Evolutionary conservation across 1,139 yeast species (phyloP).

Genomic region (Kodamaea fungicola): DNA sequence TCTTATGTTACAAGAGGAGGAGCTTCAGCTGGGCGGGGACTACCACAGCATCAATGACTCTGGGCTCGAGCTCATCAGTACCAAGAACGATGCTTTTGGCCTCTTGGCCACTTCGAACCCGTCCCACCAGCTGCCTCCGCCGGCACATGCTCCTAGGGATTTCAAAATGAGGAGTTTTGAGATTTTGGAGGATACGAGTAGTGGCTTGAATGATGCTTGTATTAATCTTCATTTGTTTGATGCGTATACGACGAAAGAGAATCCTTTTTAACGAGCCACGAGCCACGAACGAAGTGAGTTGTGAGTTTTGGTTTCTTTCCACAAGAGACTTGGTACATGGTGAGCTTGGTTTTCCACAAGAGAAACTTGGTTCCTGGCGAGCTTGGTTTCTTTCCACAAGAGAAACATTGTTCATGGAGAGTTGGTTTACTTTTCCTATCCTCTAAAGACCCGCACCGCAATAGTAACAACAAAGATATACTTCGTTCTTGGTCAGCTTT

Average conservation of each 20-base stretch:
- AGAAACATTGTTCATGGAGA: too few relatives aligned
- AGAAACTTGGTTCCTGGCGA: too few relatives aligned
- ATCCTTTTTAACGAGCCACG: constrained; percentile 44
- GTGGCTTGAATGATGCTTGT: constrained; percentile 62
- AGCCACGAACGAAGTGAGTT: background rate
- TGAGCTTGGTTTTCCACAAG: too few relatives aligned
- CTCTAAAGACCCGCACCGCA: too few relatives aligned
- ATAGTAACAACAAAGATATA: too few relatives aligned
- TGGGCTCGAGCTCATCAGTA: constrained; percentile 21
- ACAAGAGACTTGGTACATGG: too few relatives aligned
- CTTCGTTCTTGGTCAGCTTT: too few relatives aligned
- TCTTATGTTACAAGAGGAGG: constrained; percentile 33
- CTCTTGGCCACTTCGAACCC: constrained; percentile 10
- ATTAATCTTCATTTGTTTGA: constrained; percentile 73
- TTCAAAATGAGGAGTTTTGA: constrained; percentile 52
- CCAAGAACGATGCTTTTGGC: constrained; percentile 18
- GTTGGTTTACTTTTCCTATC: too few relatives aligned
- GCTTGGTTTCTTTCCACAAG: too few relatives aligned
- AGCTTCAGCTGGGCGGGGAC: constrained; percentile 34
- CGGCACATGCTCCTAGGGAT: constrained; percentile 6
- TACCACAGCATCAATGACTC: constrained; percentile 28
- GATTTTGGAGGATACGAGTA: constrained; percentile 64
- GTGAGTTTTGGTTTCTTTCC: background rate
- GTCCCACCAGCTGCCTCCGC: constrained; percentile 7
- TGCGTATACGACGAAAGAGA: constrained; percentile 65